Percentiles rank a stretch among this genome's conserved stretches.
phyloP scores from a whole-genome alignment of 257 asterid genomes.

The Petunia axillaris region DNA sequence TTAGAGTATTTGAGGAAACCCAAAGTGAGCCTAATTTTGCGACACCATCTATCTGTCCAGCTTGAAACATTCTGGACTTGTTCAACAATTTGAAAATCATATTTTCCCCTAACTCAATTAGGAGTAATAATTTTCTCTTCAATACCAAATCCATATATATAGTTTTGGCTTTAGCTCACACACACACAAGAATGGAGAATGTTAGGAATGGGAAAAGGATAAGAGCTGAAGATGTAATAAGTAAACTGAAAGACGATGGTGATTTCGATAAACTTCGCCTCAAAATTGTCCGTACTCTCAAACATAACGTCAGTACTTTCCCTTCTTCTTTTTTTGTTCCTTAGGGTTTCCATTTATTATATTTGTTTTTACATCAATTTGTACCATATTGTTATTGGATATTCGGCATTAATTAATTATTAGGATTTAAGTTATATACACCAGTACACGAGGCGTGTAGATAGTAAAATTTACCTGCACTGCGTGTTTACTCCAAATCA shows the following conservation, averaged over 20 bases:
- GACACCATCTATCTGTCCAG: too few species aligned
- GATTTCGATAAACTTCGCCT: slow-evolving; percentile 86
- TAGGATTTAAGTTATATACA: background rate
- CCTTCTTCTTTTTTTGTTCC: background rate
- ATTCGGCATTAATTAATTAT: background rate
- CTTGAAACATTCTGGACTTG: too few species aligned
- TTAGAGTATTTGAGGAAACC: too few species aligned
- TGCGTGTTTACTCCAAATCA: too few species aligned
- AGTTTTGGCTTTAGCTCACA: background rate
- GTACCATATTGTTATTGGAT: background rate
- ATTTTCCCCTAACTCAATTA: too few species aligned
- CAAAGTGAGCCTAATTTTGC: too few species aligned
- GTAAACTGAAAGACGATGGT: slow-evolving; percentile 88
- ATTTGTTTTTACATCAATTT: background rate
- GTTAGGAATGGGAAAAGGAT: slow-evolving; percentile 31
- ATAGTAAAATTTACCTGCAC: too few species aligned
- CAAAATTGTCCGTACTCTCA: slow-evolving; percentile 72
- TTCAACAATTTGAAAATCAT: too few species aligned
- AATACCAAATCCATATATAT: background rate
- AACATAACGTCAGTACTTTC: slow-evolving; percentile 61
- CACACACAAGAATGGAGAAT: background rate
- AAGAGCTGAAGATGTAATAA: slow-evolving; percentile 55
- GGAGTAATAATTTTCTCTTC: too few species aligned
- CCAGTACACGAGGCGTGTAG: background rate
- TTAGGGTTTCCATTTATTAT: background rate